Conservation (phyloP, 345 rosid species). For the Gossypium mustelinum region DNA sequence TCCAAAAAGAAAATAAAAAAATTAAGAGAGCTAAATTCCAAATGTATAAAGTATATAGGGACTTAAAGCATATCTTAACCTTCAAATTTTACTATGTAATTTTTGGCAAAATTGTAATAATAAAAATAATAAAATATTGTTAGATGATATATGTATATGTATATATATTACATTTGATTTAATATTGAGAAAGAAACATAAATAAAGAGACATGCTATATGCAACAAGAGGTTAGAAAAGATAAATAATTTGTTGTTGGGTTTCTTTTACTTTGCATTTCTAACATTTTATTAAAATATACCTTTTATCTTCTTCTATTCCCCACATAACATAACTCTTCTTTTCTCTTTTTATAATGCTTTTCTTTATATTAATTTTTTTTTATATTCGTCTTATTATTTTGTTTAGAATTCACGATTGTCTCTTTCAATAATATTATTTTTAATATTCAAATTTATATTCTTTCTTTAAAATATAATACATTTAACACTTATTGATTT, state of each 20-base stretch:
- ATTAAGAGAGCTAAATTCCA: no score
- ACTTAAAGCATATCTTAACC: no score
- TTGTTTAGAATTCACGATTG: accelerated
- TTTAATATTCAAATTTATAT: no score
- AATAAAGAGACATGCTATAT: slow-evolving; percentile 41
- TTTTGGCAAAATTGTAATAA: no score
- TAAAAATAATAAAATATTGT: no score
- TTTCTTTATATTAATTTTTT: not conserved
- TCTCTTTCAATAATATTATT: accelerated
- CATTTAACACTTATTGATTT: no score
- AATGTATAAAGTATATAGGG: no score
- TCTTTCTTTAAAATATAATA: no score
- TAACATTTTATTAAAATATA: not conserved
- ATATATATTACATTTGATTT: no score
- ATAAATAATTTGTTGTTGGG: not conserved
- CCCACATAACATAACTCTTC: not conserved
- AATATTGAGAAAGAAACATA: slow-evolving; percentile 20
- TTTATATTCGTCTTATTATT: not conserved
- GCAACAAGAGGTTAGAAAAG: slow-evolving; percentile 36
- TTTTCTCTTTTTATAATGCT: not conserved
- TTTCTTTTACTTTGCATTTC: not conserved
- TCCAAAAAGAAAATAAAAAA: no score
- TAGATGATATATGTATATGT: no score
- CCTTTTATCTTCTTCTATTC: not conserved
- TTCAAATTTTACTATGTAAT: no score